Percentiles rank a stretch among this genome's conserved stretches.
These are phyloP conservation scores for Serendipita sp. DNA, from an alignment of 768 basidiomycete species.

Conservation along the genomic window DNA sequence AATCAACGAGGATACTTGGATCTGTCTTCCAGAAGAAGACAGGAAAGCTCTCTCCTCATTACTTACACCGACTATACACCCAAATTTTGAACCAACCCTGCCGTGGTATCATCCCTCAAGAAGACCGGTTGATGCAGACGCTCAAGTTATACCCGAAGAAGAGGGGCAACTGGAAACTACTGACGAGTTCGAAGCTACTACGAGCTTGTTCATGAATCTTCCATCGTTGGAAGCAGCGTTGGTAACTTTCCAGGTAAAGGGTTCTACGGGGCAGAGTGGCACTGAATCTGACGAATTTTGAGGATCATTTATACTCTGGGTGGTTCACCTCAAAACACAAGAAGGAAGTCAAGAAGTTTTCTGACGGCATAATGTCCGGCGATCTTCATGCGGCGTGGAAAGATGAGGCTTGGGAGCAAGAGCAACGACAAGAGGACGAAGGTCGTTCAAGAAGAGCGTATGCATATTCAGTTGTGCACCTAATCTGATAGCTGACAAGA, in stretches of 20 bases:
- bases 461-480: conserved; percentile 17
- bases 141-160: not conserved
- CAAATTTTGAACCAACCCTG: conserved; percentile 20
- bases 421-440: conserved; percentile 20
- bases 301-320: conserved; percentile 41
- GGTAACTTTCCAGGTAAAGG: conserved; percentile 27
- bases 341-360: conserved; percentile 28
- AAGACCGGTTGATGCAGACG: not conserved
- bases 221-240: conserved; percentile 38
- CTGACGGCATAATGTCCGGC: conserved; percentile 30
- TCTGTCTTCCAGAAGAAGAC: conserved; percentile 29
- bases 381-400: conserved; percentile 44
- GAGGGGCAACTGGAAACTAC: conserved; percentile 19
- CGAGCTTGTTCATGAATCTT: conserved; percentile 30
- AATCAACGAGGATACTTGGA: conserved; percentile 32
- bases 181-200: not conserved
- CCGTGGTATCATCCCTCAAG: conserved; percentile 25
- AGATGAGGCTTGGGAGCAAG: conserved; percentile 42
- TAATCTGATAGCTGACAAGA: not conserved
- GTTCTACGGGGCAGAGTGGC: too few relatives aligned
- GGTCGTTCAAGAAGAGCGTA: conserved; percentile 11
- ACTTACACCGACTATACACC: conserved; percentile 34
- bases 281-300: too few relatives aligned
- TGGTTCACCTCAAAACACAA: conserved; percentile 33
- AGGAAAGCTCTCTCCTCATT: conserved; percentile 24